These are phyloP conservation scores for Collybia nuda DNA, from an alignment of 768 basidiomycete species.

Conservation along the genomic window DNA sequence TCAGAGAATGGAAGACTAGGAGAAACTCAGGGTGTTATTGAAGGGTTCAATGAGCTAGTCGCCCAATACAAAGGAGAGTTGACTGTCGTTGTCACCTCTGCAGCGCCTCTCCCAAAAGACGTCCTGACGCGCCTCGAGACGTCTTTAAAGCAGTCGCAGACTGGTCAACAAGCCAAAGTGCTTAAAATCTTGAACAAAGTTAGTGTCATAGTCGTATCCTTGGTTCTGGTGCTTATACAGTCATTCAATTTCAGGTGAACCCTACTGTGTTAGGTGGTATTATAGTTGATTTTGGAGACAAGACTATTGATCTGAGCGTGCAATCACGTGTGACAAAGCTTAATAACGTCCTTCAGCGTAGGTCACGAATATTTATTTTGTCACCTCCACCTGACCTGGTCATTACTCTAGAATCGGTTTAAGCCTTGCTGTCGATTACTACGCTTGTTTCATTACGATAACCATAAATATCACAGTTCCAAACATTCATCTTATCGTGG, in stretches of 20 bases:
- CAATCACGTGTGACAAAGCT: constrained; percentile 93
- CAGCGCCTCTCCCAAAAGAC: constrained; percentile 76
- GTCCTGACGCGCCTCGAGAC: constrained; percentile 77
- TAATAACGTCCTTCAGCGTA: constrained; percentile 85
- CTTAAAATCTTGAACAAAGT: constrained; percentile 93
- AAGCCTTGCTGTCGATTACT: constrained; percentile 9
- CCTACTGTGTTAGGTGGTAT: constrained; percentile 89
- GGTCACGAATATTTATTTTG: constrained; percentile 24
- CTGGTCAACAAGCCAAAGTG: constrained; percentile 83
- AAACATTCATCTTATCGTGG: not conserved
- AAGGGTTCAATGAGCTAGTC: constrained; percentile 89
- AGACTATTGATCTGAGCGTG: constrained; percentile 95
- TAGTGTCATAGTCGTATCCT: constrained; percentile 15
- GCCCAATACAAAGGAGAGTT: constrained; percentile 90
- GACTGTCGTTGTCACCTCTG: constrained; percentile 89
- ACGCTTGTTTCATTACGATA: constrained; percentile 1
- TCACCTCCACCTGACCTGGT: constrained; percentile 1
- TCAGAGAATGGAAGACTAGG: constrained; percentile 91
- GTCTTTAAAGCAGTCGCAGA: constrained; percentile 81
- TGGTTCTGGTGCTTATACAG: not conserved
- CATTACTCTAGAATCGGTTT: constrained; percentile 36
- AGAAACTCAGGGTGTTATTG: constrained; percentile 83
- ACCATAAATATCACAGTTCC: constrained; percentile 3
- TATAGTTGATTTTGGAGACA: constrained; percentile 96
- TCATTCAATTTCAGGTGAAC: constrained; percentile 65